phyloP scores from a whole-genome alignment of 2,329 filamentous ascomycete genomes.

The Dactylellina drechsleri region DNA sequence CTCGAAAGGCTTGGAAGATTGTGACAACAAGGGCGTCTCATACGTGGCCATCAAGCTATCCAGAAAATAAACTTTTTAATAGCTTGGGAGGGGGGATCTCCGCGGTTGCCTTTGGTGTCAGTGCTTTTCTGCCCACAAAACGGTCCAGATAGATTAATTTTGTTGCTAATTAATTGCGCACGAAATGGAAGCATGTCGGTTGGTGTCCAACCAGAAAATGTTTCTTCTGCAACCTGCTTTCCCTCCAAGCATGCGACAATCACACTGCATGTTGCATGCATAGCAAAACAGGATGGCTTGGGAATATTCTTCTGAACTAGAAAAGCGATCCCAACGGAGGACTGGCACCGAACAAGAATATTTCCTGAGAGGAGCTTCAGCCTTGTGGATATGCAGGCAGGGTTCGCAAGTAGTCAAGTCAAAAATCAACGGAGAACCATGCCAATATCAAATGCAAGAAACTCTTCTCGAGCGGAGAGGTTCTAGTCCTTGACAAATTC shows the following conservation, averaged over 20 bases:
- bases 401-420: slow-evolving; percentile 14
- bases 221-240: slow-evolving; percentile 41
- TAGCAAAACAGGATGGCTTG: slow-evolving; percentile 22
- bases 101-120: slow-evolving; percentile 26
- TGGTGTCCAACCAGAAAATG: slow-evolving; percentile 32
- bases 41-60: slow-evolving; percentile 36
- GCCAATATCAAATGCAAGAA: slow-evolving; percentile 35
- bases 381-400: slow-evolving; percentile 54
- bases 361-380: slow-evolving; percentile 37
- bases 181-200: slow-evolving; percentile 9
- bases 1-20: background rate
- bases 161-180: slow-evolving; percentile 4
- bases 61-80: slow-evolving; percentile 13
- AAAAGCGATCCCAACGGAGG: slow-evolving; percentile 23
- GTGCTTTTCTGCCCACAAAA: slow-evolving; percentile 34
- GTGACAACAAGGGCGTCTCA: slow-evolving; percentile 13
- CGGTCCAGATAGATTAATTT: slow-evolving; percentile 22
- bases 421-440: slow-evolving; percentile 19
- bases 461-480: slow-evolving; percentile 19
- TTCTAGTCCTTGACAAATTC: slow-evolving; percentile 34
- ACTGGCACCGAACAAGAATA: slow-evolving; percentile 4
- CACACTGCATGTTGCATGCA: slow-evolving; percentile 49
- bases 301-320: slow-evolving; percentile 32
- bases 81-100: slow-evolving; percentile 28
- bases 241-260: slow-evolving; percentile 41